Percentiles rank a stretch among this genome's conserved stretches.
phyloP scores from a whole-genome alignment of 176 grass and related monocot genomes.

The Olyra latifolia region DNA sequence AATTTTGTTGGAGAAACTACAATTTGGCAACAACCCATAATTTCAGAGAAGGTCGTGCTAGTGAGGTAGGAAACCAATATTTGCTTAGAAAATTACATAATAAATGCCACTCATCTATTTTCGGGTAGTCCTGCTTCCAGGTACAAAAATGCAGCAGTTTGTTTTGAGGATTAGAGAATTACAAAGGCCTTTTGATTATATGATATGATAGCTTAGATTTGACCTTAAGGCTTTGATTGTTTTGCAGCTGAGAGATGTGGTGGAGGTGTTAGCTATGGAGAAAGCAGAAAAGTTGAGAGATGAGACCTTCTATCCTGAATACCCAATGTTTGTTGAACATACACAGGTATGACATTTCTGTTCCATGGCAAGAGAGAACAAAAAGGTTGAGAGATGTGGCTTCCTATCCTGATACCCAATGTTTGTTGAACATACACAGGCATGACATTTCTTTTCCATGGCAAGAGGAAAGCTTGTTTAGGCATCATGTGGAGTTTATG shows the following conservation, averaged over 20 bases:
- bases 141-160: not conserved
- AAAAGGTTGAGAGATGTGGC: no score
- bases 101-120: no score
- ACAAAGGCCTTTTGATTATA: not conserved
- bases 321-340: no score
- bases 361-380: no score
- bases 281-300: not conserved
- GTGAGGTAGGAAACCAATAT: no score
- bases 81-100: no score
- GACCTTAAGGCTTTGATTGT: not conserved
- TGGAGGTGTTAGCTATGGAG: not conserved
- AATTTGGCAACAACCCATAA: no score
- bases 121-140: not conserved
- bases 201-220: not conserved
- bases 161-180: not conserved
- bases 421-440: conserved; percentile 1
- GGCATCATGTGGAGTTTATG: not conserved
- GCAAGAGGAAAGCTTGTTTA: not conserved
- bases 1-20: no score
- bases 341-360: no score
- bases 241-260: not conserved
- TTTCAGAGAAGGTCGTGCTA: no score
- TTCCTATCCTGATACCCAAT: no score
- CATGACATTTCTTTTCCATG: not conserved
- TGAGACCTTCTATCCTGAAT: not conserved